Evolutionary conservation across 306 rosid species (phyloP).

Genomic region (Coriaria nepalensis): DNA sequence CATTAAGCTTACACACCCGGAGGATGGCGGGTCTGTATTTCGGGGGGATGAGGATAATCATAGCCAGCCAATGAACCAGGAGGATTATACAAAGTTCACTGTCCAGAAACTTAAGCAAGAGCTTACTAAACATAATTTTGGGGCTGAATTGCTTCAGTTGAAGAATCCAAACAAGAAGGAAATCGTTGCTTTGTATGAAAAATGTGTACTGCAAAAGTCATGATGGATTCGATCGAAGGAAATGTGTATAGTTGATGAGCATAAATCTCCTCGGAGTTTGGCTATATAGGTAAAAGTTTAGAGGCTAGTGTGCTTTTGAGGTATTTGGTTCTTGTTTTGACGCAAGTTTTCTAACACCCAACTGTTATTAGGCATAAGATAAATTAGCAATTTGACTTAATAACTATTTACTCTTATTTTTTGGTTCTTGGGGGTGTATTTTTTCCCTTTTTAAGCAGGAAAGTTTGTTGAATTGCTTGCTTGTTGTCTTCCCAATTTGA

Average conservation of each 20-base stretch:
- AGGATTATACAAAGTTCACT: constrained; percentile 70
- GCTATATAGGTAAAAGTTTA: constrained; percentile 6
- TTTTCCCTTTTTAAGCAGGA: too few relatives aligned
- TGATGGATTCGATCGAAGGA: constrained; percentile 9
- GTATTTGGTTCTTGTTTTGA: constrained; percentile 5
- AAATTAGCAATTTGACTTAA: too few relatives aligned
- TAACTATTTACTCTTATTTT: background rate
- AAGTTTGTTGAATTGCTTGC: too few relatives aligned
- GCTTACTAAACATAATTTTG: constrained; percentile 72
- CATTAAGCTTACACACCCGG: constrained; percentile 30
- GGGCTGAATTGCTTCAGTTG: constrained; percentile 67
- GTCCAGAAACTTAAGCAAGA: constrained; percentile 81
- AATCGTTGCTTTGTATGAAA: constrained; percentile 68
- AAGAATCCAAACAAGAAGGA: constrained; percentile 74
- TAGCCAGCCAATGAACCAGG: constrained; percentile 55
- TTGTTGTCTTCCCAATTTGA: too few relatives aligned
- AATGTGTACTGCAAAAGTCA: constrained; percentile 43
- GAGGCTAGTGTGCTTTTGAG: constrained; percentile 9
- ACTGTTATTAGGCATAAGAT: too few relatives aligned
- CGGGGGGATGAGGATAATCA: constrained; percentile 56
- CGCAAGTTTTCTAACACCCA: background rate
- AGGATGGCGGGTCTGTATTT: constrained; percentile 82
- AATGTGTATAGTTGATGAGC: constrained; percentile 17
- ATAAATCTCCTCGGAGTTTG: constrained; percentile 10
- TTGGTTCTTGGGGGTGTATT: too few relatives aligned